Conservation (phyloP, 176 grass and related monocot genomes). For the Zoysia pacifica region DNA sequence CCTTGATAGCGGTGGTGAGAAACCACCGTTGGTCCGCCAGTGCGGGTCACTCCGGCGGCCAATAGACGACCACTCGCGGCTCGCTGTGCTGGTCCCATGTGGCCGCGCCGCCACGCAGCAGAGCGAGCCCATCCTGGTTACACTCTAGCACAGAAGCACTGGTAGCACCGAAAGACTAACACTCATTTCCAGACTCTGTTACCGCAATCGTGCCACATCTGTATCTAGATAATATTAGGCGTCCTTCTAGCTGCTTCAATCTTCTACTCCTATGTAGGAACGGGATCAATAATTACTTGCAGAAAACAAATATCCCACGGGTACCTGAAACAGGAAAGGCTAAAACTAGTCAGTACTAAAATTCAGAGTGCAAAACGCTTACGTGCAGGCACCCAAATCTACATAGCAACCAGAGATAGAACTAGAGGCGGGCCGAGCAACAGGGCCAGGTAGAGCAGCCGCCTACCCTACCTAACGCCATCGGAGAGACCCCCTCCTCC, state of each 20-base stretch:
- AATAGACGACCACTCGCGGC: constrained; percentile 69
- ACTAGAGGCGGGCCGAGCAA: neutral
- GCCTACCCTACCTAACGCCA: neutral
- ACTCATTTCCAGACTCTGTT: constrained; percentile 5
- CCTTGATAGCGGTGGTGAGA: constrained; percentile 59
- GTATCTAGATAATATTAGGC: neutral
- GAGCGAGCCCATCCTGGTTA: constrained; percentile 61
- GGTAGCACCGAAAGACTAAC: neutral
- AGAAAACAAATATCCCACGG: neutral
- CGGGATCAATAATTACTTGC: neutral
- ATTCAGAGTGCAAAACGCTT: neutral
- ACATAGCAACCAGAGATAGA: neutral
- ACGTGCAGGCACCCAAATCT: neutral
- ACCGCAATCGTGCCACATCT: neutral
- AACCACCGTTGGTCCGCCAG: constrained; percentile 61
- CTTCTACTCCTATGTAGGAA: too few relatives aligned
- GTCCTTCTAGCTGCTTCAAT: neutral
- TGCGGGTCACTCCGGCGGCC: constrained; percentile 44
- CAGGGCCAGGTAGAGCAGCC: too few relatives aligned
- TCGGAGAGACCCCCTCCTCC: neutral
- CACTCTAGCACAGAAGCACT: neutral
- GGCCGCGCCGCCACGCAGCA: constrained; percentile 81
- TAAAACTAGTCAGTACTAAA: neutral
- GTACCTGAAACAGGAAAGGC: neutral
- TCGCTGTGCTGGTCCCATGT: constrained; percentile 60